Base-by-base conservation (phyloP, 306 rosid species). In the Luffa aegyptiaca region DNA sequence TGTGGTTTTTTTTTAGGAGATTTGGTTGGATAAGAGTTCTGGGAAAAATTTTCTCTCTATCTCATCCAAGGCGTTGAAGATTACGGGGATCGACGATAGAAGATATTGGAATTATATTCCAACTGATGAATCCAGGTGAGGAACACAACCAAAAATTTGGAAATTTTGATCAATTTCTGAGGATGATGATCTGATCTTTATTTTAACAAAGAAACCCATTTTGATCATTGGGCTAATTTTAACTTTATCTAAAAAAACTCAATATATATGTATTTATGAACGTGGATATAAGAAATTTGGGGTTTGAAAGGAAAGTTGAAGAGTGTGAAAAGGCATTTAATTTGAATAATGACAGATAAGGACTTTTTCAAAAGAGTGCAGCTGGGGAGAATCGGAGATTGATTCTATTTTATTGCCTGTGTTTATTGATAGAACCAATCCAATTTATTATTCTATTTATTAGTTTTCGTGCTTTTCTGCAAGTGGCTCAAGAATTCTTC, bases 71-170 rank as follows among this genome's bases (percentile, higher is more conserved):
- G 89, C 91, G 3, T 81, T 94, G 81, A 89, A 86, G 84, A 92
- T 94, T 36, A 94, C 97, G 0, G 97, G 97, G 82, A 92, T 94
- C 41, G 93, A 89, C 35, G 98, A 94, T 77, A 87, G 98, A 84
- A 89, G 98, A 88, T 94, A 92, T 82, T 90, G 98, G 98, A 94
- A 74, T 70, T 80, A 84, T 78, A 80, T 94, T 65, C 85, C 94
- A 7, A 87, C 93, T 3, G 89, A 90, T 17, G 97, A 94, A 90
- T 90, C 98, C 68, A 92, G 98, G 98, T 92, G 71, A 87, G 81
- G 17, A 45, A 8, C 48, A 49, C 5, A 49, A 48, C 16, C 1
- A 26, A 48, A 0, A 37, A 44, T 8, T 44, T 3, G 10, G 7
- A 14, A 53, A 16, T 53, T 53, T n/a, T 12, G 0, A 20, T 73